These are phyloP conservation scores for Porphyrellus cyaneotinctus DNA, from an alignment of 768 basidiomycete genomes.

Conservation along the genomic window DNA sequence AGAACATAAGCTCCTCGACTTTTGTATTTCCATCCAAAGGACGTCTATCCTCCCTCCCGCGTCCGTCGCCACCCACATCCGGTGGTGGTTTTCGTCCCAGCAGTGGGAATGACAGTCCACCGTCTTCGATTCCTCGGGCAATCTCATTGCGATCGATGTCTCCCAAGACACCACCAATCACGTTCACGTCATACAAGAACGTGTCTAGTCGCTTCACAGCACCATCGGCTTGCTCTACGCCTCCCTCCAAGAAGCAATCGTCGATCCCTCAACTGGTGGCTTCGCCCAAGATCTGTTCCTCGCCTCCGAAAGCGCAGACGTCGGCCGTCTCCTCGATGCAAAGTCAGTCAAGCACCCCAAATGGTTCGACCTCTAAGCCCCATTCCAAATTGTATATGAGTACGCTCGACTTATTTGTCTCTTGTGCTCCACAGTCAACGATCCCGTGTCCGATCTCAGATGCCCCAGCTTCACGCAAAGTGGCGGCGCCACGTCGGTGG, in stretches of 20 bases:
- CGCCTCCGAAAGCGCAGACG: conserved; percentile 37
- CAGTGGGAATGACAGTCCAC: conserved; percentile 29
- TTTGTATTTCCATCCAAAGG: conserved; percentile 24
- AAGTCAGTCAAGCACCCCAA: conserved; percentile 32
- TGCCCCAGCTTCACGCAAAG: conserved; percentile 32
- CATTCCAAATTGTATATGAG: conserved; percentile 44
- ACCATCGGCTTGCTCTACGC: conserved; percentile 31
- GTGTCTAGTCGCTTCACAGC: conserved; percentile 27
- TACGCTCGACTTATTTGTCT: conserved; percentile 56
- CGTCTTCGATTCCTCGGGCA: conserved; percentile 52
- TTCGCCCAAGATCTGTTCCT: conserved; percentile 32
- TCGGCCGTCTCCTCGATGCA: conserved; percentile 29
- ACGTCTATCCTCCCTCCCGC: conserved; percentile 5
- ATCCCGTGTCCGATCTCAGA: conserved; percentile 33
- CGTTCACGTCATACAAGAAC: conserved; percentile 34
- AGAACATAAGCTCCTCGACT: conserved; percentile 7
- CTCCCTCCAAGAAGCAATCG: conserved; percentile 55
- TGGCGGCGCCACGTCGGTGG: conserved; percentile 23
- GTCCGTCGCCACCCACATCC: conserved; percentile 10
- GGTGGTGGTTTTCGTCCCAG: conserved; percentile 6
- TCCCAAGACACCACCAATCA: conserved; percentile 22
- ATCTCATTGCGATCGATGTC: conserved; percentile 35
- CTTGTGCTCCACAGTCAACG: conserved; percentile 35
- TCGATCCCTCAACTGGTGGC: conserved; percentile 60
- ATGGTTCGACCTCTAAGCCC: conserved; percentile 63